phyloP scores from a whole-genome alignment of 129 eudicot genomes.

The Arctium minus region DNA sequence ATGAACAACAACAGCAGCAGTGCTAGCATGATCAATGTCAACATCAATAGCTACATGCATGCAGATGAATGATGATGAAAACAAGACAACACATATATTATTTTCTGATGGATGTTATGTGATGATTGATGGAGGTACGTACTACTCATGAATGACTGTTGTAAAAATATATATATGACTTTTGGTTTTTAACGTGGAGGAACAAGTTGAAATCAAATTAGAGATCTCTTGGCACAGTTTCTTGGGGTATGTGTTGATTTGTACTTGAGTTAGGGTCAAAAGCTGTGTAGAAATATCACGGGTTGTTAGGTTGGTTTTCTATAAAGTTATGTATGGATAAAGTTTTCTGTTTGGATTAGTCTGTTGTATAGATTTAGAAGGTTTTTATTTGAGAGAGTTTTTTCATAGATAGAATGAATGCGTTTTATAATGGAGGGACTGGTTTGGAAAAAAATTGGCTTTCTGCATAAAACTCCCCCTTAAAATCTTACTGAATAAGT shows the following conservation, averaged over 20 bases:
- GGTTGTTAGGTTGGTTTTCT: not conserved
- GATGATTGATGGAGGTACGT: slow-evolving; percentile 33
- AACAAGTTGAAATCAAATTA: slow-evolving; percentile 12
- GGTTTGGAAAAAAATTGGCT: too few species aligned
- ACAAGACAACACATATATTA: slow-evolving; percentile 40
- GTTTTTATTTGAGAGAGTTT: too few species aligned
- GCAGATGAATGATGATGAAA: slow-evolving; percentile 46
- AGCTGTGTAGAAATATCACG: not conserved
- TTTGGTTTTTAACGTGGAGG: not conserved
- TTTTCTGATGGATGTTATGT: slow-evolving; percentile 23
- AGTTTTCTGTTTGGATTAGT: too few species aligned
- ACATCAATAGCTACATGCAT: slow-evolving; percentile 25
- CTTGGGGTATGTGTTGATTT: slow-evolving; percentile 34
- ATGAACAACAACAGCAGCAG: not conserved
- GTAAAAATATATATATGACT: not conserved
- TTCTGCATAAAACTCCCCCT: too few species aligned
- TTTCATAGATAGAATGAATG: too few species aligned
- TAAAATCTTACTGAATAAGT: too few species aligned
- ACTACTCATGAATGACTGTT: slow-evolving; percentile 22
- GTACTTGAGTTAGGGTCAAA: slow-evolving; percentile 5
- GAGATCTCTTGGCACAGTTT: slow-evolving; percentile 34
- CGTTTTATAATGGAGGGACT: too few species aligned
- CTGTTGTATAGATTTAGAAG: too few species aligned
- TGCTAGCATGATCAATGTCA: not conserved
- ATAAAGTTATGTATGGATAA: too few species aligned